Evolutionary conservation across 257 asterid species (phyloP), one percentile per base, ranked within the genome.

Genomic region (Hygrophila difformis): DNA sequence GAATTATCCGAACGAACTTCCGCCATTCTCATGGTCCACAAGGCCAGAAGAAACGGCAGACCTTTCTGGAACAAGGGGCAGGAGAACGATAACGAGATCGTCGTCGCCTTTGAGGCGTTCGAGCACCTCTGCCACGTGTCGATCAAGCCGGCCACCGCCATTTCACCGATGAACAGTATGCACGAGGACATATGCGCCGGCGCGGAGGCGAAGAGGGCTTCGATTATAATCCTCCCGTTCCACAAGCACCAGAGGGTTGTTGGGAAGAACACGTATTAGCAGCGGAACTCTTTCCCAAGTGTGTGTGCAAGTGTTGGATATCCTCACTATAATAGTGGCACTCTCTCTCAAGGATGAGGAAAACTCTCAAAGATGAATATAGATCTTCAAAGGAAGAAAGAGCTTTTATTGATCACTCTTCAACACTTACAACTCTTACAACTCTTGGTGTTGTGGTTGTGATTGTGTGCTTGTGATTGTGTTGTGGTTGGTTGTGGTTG

Each of bases 1-100:
- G 86, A 76, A 46, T 74, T 73, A 10, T 67, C 92, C 0, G 92
- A 76, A 48, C 47, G 86, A 8, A 52, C 92, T 1, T 80, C 86
- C 0, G 76, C 83, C 0, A 76, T 80, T 12, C 64, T 68, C 1
- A 80, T 80, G 83, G 82, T 73, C 1, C 83, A 80, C 52, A 76
- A 73, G 60, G 92, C 74, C 0, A 26, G 80, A 20, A 80, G 53
- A 18, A 71, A 80, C 12, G 83, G 92, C 0, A 36, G 65, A 39
- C 81, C 86, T 4, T 78, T 78, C 23, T 75, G 78, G 79, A 62
- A 22, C 46, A 72, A 67, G 42, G 39, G 24, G 0, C 56, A 17
- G 2, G 44, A 52, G 0, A 56, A 72, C 35, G 14, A 73, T 0
- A 68, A 65, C 4, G 77, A 79, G 12, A n/a, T 79, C 19, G 60